Percentiles rank a stretch among this genome's conserved stretches.
These are phyloP conservation scores for Thielaviopsis euricoi DNA, from an alignment of 2,329 filamentous ascomycete species.

Conservation along the genomic window DNA sequence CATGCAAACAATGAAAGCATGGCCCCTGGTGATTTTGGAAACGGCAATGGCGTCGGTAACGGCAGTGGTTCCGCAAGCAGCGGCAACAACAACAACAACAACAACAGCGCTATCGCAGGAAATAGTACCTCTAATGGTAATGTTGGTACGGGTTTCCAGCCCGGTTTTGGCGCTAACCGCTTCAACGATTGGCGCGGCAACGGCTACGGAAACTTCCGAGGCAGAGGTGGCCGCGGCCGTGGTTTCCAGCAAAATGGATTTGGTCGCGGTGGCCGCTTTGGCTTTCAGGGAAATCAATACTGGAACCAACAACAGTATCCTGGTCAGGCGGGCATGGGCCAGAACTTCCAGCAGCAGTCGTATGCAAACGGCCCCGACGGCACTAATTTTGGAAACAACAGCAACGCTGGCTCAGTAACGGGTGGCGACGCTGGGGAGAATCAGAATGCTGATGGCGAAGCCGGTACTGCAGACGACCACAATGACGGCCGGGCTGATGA, in stretches of 20 bases:
- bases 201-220: slow-evolving; percentile 5
- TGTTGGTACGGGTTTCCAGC: slow-evolving; percentile 1
- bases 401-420: slow-evolving; percentile 8
- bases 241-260: slow-evolving; percentile 10
- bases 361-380: slow-evolving; percentile 9
- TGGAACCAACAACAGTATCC: slow-evolving; percentile 12
- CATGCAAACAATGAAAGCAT: slow-evolving; percentile 69
- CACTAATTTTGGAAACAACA: background rate
- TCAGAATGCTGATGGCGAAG: slow-evolving; percentile 12
- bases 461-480: background rate
- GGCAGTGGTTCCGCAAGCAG: slow-evolving; percentile 40
- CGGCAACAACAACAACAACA: slow-evolving; percentile 24
- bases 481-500: slow-evolving; percentile 5
- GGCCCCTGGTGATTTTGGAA: slow-evolving; percentile 59
- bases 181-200: slow-evolving; percentile 11
- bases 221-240: slow-evolving; percentile 8
- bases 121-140: slow-evolving; percentile 1
- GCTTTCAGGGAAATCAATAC: slow-evolving; percentile 17
- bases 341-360: slow-evolving; percentile 12
- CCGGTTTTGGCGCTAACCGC: slow-evolving; percentile 8
- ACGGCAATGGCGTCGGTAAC: slow-evolving; percentile 39
- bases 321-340: slow-evolving; percentile 17
- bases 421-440: slow-evolving; percentile 5
- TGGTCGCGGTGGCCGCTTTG: slow-evolving; percentile 14
- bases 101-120: slow-evolving; percentile 12